Evolutionary conservation across 305 asterid species (phyloP).

Genomic region (Solanum hybrid): DNA sequence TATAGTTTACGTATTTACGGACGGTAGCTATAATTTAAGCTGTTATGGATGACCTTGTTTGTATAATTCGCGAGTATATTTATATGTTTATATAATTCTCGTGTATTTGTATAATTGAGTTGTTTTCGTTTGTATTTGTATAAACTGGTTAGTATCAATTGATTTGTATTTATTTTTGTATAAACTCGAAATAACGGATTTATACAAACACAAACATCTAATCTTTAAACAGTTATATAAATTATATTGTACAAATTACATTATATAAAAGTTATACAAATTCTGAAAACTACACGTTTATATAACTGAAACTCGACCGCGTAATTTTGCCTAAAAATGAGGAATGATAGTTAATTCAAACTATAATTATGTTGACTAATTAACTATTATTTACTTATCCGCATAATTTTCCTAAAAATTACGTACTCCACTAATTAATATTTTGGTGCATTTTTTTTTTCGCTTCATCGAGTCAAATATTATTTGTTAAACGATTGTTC

Average conservation of each 20-base stretch:
- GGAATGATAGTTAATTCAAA: too few species aligned
- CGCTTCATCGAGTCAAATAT: background rate
- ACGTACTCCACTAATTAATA: background rate
- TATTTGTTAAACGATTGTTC: background rate
- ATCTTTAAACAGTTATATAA: background rate
- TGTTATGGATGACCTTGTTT: background rate
- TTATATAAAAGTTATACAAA: background rate
- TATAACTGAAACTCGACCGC: rapidly evolving
- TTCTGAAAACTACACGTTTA: too few species aligned
- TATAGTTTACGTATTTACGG: too few species aligned
- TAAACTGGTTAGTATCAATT: background rate
- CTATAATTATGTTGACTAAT: too few species aligned
- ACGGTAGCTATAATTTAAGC: background rate
- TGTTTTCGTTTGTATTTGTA: too few species aligned
- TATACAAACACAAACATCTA: background rate
- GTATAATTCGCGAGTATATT: background rate
- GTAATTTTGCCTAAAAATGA: background rate
- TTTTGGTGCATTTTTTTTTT: background rate
- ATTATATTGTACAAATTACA: too few species aligned
- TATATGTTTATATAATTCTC: too few species aligned
- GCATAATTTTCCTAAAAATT: background rate
- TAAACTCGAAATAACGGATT: background rate
- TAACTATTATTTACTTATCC: background rate
- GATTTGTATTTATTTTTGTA: too few species aligned
- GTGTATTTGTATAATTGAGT: too few species aligned